A percentile compares a stretch with the other conserved stretches of the same genome.
These are phyloP conservation scores for Hyphopichia burtonii DNA, from an alignment of 1,139 yeast genomes.

Conservation along the genomic window DNA sequence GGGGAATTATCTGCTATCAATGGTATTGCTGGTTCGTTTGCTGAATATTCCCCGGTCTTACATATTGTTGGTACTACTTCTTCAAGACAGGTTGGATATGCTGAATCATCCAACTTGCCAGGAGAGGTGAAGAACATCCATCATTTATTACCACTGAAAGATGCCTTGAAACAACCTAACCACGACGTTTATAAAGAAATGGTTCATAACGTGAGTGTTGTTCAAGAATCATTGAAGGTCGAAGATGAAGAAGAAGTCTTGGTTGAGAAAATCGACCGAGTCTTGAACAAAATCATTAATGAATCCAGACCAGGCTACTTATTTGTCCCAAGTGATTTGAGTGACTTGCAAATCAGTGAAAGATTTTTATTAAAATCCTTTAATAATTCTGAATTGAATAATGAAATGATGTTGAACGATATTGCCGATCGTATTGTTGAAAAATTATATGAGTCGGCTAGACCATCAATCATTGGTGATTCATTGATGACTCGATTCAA, in stretches of 20 bases:
- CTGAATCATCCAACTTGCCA: conserved; percentile 15
- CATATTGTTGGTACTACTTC: conserved; percentile 80
- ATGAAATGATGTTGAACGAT: conserved; percentile 28
- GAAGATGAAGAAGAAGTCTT: conserved; percentile 50
- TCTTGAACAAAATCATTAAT: conserved; percentile 53
- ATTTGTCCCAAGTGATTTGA: conserved; percentile 70
- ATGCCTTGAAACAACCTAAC: conserved; percentile 48
- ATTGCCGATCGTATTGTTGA: conserved; percentile 48
- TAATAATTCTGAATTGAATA: conserved; percentile 18
- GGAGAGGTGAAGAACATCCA: conserved; percentile 45
- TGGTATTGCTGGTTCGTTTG: conserved; percentile 80
- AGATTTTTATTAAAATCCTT: conserved; percentile 25
- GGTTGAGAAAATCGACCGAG: conserved; percentile 53
- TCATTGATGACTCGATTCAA: conserved; percentile 59
- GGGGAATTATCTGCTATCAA: conserved; percentile 86
- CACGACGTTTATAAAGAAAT: conserved; percentile 64
- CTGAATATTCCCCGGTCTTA: conserved; percentile 75
- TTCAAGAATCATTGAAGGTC: conserved; percentile 53
- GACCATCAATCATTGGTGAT: conserved; percentile 69
- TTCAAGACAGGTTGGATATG: conserved; percentile 23
- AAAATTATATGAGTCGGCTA: conserved; percentile 48
- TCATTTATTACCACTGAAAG: conserved; percentile 63
- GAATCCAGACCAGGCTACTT: conserved; percentile 78
- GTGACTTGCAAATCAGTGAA: conserved; percentile 47
- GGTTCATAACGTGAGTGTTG: conserved; percentile 59